phyloP scores from a whole-genome alignment of 768 basidiomycete genomes.

The Hericium coralloides region DNA sequence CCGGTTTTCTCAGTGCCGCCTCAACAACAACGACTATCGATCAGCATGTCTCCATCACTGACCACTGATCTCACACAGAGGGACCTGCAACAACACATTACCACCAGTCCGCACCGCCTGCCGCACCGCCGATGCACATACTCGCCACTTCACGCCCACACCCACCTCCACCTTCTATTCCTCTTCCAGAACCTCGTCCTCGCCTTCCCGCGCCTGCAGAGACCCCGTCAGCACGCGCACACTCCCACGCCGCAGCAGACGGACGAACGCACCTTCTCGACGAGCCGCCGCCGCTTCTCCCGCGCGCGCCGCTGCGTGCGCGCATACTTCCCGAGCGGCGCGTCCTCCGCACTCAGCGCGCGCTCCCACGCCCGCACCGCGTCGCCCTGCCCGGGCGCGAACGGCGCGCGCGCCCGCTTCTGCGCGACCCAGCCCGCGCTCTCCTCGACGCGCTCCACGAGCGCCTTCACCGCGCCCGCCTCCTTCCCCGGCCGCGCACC shows the following conservation, averaged over 20 bases:
- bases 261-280: constrained; percentile 55
- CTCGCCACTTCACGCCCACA: neutral
- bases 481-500: constrained; percentile 39
- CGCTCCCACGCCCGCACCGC: constrained; percentile 73
- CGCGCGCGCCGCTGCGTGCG: constrained; percentile 74
- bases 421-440: constrained; percentile 72
- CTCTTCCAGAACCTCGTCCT: constrained; percentile 58
- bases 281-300: constrained; percentile 58
- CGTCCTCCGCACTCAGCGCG: constrained; percentile 48
- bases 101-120: no score
- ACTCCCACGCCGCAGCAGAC: neutral
- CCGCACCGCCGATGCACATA: neutral
- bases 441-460: constrained; percentile 85
- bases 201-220: constrained; percentile 56
- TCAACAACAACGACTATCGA: no score
- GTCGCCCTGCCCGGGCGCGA: constrained; percentile 62
- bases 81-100: no score
- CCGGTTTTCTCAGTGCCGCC: no score
- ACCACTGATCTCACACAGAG: no score
- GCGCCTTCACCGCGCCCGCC: constrained; percentile 51
- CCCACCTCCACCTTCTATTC: neutral
- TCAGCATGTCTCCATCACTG: no score
- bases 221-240: neutral
- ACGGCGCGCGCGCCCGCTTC: constrained; percentile 57
- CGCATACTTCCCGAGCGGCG: constrained; percentile 76